phyloP scores from a whole-genome alignment of 2,329 filamentous ascomycete species.

The Tolypocladium endophyticum region DNA sequence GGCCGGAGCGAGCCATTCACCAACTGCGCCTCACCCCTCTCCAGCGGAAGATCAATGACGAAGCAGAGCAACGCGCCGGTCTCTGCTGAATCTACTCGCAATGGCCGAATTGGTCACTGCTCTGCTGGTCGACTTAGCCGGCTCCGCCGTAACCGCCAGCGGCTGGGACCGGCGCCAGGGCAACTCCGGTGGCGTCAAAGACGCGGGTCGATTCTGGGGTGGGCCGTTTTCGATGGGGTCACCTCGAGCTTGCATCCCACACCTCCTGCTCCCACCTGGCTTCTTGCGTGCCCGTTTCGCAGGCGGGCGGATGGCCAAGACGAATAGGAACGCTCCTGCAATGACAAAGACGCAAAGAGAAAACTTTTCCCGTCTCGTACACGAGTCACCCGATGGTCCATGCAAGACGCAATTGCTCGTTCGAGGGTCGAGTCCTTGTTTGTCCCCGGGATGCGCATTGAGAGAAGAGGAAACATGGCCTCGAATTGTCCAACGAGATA shows the following conservation, averaged over 20 bases:
- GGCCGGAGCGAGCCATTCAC: background rate
- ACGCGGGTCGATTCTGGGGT: background rate
- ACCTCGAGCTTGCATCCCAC: background rate
- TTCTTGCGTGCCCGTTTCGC: background rate
- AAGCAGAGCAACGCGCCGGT: background rate
- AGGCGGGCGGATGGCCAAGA: background rate
- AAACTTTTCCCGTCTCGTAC: background rate
- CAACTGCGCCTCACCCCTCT: background rate
- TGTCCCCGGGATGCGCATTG: background rate
- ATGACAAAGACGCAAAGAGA: background rate
- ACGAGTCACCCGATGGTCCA: background rate
- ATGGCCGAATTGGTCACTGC: background rate
- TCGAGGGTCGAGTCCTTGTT: background rate
- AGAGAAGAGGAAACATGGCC: slow-evolving; percentile 3
- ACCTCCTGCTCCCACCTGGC: background rate
- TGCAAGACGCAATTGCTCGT: background rate
- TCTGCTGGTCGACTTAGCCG: background rate
- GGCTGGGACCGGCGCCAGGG: slow-evolving; percentile 2
- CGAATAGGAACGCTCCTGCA: background rate
- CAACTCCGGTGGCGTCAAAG: slow-evolving; percentile 2
- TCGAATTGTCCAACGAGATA: slow-evolving; percentile 6
- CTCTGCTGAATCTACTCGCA: background rate
- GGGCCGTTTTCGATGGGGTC: background rate
- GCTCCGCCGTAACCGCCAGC: background rate
- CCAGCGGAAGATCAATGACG: background rate